phyloP scores from a whole-genome alignment of 371 early-diverging fungal species.

The Syncephalastrum racemosum region DNA sequence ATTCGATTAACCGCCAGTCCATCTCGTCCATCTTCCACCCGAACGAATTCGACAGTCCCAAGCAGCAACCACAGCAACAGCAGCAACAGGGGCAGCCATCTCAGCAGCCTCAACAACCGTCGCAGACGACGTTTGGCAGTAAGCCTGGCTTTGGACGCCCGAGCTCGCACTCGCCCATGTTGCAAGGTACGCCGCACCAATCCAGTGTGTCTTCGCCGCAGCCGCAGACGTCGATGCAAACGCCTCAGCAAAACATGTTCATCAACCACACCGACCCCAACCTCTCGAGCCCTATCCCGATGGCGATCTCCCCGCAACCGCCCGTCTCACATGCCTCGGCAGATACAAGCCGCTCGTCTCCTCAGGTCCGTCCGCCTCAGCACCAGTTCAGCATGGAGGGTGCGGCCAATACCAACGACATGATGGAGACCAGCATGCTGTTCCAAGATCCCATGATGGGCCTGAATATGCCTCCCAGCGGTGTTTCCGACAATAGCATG shows the following conservation, averaged over 20 bases:
- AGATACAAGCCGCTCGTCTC: too few species aligned
- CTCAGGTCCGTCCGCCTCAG: too few species aligned
- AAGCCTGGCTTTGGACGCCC: not conserved
- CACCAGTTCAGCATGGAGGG: too few species aligned
- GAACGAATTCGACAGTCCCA: slow-evolving; percentile 17
- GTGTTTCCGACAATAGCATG: too few species aligned
- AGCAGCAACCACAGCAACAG: slow-evolving; percentile 10
- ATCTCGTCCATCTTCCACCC: slow-evolving; percentile 39
- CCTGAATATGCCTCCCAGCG: too few species aligned
- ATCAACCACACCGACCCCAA: slow-evolving; percentile 9
- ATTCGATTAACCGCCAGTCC: slow-evolving; percentile 40
- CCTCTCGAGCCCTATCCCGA: slow-evolving; percentile 11
- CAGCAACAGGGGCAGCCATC: slow-evolving; percentile 14
- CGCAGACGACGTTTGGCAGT: slow-evolving; percentile 2
- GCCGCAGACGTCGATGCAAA: too few species aligned
- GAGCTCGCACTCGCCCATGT: not conserved
- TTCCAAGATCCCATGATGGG: too few species aligned
- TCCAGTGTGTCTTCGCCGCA: too few species aligned
- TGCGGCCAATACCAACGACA: too few species aligned
- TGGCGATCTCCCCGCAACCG: slow-evolving; percentile 12
- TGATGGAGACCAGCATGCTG: too few species aligned
- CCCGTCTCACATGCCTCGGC: too few species aligned
- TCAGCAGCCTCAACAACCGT: slow-evolving; percentile 14
- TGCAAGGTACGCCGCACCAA: too few species aligned
- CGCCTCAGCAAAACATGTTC: slow-evolving; percentile 9